phyloP scores from a whole-genome alignment of 768 basidiomycete species.

The Auriscalpium orientale region DNA sequence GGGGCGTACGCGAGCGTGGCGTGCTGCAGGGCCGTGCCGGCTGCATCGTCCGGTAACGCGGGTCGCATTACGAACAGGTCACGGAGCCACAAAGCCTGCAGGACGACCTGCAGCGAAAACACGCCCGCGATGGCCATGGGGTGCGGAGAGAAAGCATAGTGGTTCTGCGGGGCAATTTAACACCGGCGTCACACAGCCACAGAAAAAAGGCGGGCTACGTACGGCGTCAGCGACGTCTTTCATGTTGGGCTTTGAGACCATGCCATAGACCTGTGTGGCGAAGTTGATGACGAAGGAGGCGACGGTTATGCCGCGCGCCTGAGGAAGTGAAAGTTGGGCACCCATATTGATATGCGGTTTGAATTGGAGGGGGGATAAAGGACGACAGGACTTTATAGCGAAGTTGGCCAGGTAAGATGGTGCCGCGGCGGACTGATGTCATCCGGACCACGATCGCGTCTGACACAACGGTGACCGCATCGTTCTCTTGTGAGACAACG shows the following conservation, averaged over 20 bases:
- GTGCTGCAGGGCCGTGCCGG: conserved; percentile 2
- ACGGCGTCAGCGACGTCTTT: conserved; percentile 26
- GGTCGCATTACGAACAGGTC: conserved; percentile 18
- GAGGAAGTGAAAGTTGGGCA: conserved; percentile 17
- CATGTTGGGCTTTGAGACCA: conserved; percentile 24
- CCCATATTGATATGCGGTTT: conserved; percentile 14
- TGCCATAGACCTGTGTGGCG: conserved; percentile 22
- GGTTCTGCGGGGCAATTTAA: conserved; percentile 17
- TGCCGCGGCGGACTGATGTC: not conserved
- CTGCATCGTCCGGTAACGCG: conserved; percentile 1
- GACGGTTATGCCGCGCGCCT: conserved; percentile 20
- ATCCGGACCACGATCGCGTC: not conserved
- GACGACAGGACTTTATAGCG: not conserved
- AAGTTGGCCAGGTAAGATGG: not conserved
- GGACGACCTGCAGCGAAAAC: conserved; percentile 23
- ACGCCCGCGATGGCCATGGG: conserved; percentile 25
- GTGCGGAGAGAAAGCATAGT: conserved; percentile 27
- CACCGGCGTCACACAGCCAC: not conserved
- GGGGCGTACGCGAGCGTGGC: conserved; percentile 24
- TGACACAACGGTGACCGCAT: too few species aligned
- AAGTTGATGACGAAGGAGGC: conserved; percentile 24
- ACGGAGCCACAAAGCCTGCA: conserved; percentile 23
- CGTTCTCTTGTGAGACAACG: too few species aligned
- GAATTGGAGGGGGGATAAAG: not conserved
- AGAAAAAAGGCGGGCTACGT: not conserved